A percentile compares a stretch with the other conserved stretches of the same genome.
These are phyloP conservation scores for Oldenlandia corymbosa DNA, from an alignment of 257 asterid genomes.

Conservation along the genomic window DNA sequence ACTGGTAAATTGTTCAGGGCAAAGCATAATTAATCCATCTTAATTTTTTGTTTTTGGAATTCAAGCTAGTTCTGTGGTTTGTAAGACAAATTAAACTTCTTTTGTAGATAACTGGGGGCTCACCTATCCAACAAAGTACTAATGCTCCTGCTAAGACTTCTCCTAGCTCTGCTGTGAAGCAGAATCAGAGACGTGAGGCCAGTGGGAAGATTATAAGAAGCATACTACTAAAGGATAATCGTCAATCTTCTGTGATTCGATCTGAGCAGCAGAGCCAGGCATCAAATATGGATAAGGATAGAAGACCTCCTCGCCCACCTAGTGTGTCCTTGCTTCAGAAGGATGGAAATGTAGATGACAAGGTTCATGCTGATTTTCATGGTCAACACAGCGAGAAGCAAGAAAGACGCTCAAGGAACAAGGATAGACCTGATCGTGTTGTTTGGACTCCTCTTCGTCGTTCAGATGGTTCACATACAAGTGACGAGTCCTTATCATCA, in stretches of 20 bases:
- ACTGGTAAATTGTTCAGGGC: no score
- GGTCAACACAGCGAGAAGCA: slow-evolving; percentile 41
- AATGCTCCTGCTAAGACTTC: slow-evolving; percentile 39
- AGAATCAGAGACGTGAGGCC: slow-evolving; percentile 69
- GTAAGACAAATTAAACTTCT: no score
- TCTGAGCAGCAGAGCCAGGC: slow-evolving; percentile 41
- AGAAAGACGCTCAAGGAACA: slow-evolving; percentile 64
- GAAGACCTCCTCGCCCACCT: slow-evolving; percentile 75
- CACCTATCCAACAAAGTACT: slow-evolving; percentile 36
- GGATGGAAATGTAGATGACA: slow-evolving; percentile 55
- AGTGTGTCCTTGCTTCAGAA: slow-evolving; percentile 45
- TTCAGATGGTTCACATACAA: slow-evolving; percentile 64
- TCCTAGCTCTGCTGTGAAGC: slow-evolving; percentile 33
- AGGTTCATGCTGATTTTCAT: slow-evolving; percentile 35
- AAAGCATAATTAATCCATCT: background rate
- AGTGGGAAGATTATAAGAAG: slow-evolving; percentile 76
- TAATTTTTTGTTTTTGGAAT: background rate
- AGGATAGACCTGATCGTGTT: slow-evolving; percentile 92
- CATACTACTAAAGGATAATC: slow-evolving; percentile 63
- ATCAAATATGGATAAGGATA: slow-evolving; percentile 43
- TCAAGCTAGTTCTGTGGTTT: no score
- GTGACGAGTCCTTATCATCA: slow-evolving; percentile 60
- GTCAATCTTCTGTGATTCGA: slow-evolving; percentile 43
- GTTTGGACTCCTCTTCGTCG: slow-evolving; percentile 87
- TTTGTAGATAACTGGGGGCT: slow-evolving; percentile 36